These are phyloP conservation scores for Arthroderma sp. DNA, from an alignment of 2,329 filamentous ascomycete species.

Conservation along the genomic window DNA sequence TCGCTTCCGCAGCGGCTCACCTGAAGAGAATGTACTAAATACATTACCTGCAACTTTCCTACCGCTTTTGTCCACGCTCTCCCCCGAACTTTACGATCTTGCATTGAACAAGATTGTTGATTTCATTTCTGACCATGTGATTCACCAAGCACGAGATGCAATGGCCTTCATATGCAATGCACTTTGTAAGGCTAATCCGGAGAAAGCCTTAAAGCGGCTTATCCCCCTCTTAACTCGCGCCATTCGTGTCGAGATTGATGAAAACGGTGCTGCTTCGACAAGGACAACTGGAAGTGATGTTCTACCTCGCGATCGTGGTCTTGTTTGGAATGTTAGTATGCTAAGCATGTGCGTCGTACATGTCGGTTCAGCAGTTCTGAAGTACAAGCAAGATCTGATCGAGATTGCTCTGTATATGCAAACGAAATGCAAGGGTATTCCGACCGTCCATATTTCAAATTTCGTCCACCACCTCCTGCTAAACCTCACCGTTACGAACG, in stretches of 20 bases:
- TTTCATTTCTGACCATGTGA: conserved; percentile 86
- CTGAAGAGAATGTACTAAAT: conserved; percentile 95
- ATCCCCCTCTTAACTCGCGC: conserved; percentile 81
- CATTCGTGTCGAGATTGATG: conserved; percentile 92
- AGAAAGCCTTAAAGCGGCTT: conserved; percentile 82
- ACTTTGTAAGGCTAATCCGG: conserved; percentile 86
- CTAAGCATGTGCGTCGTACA: conserved; percentile 97
- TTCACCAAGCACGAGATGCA: conserved; percentile 90
- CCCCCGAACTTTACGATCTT: conserved; percentile 84
- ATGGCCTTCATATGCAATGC: conserved; percentile 98
- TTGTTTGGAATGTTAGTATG: conserved; percentile 96
- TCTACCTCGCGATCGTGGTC: conserved; percentile 74
- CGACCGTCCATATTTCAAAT: conserved; percentile 92
- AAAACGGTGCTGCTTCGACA: conserved; percentile 89
- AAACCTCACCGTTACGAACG: conserved; percentile 88
- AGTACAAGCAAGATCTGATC: conserved; percentile 78
- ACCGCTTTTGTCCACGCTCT: conserved; percentile 78
- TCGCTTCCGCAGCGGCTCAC: conserved; percentile 74
- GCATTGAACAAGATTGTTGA: conserved; percentile 82
- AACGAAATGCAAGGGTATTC: conserved; percentile 80
- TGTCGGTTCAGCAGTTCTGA: conserved; percentile 77
- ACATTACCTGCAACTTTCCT: conserved; percentile 83
- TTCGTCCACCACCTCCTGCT: conserved; percentile 92
- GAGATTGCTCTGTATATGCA: conserved; percentile 95
- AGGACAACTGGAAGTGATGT: conserved; percentile 89